phyloP scores from a whole-genome alignment of 2,329 filamentous ascomycete genomes.

The Septoria linicola region DNA sequence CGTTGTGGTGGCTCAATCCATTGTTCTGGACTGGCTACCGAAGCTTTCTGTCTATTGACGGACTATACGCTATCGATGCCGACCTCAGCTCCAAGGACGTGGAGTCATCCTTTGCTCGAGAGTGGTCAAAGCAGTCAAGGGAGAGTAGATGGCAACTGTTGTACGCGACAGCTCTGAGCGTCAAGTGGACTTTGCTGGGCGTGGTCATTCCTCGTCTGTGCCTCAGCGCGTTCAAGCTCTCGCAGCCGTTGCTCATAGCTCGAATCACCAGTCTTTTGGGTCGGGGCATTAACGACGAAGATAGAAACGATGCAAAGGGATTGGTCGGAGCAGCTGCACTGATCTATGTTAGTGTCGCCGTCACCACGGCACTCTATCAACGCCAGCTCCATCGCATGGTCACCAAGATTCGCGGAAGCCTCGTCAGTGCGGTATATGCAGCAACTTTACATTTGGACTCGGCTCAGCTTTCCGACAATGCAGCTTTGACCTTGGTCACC shows the following conservation, averaged over 20 bases:
- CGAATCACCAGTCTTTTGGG: constrained; percentile 17
- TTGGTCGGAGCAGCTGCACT: constrained; percentile 23
- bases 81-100: constrained; percentile 19
- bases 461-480: constrained; percentile 16
- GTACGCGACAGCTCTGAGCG: constrained; percentile 6
- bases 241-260: constrained; percentile 22
- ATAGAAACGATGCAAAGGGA: constrained; percentile 14
- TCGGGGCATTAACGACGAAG: constrained; percentile 8
- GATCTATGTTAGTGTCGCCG: constrained; percentile 22
- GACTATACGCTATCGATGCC: constrained; percentile 28
- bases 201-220: constrained; percentile 20
- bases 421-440: constrained; percentile 23
- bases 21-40: constrained; percentile 35
- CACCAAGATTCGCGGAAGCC: constrained; percentile 24
- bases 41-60: constrained; percentile 25
- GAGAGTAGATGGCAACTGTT: constrained; percentile 9
- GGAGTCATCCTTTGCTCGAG: constrained; percentile 10
- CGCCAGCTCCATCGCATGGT: constrained; percentile 23
- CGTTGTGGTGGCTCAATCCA: constrained; percentile 42
- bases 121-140: constrained; percentile 12
- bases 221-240: constrained; percentile 23
- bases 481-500: constrained; percentile 25
- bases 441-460: constrained; percentile 19
- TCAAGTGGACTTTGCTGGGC: constrained; percentile 10
- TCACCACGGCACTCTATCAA: constrained; percentile 22